phyloP scores from a whole-genome alignment of 73 alveolate genomes.

The Symbiodinium natans region DNA sequence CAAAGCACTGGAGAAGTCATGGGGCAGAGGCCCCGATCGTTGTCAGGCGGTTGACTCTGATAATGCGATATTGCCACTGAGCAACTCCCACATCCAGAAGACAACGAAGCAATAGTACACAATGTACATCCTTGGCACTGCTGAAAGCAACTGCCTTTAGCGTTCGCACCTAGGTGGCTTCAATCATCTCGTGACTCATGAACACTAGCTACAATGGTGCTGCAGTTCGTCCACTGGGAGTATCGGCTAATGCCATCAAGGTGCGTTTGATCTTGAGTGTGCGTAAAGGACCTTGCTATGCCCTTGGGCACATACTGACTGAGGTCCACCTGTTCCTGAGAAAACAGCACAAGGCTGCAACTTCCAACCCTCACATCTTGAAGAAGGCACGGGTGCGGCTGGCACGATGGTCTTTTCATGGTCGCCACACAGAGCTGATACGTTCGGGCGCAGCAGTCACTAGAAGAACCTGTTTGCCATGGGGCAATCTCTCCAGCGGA shows the following conservation, averaged over 20 bases:
- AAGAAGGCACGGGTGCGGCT: too few relatives aligned
- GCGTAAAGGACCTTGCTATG: conserved; percentile 30
- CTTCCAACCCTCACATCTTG: too few relatives aligned
- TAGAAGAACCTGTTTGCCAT: too few relatives aligned
- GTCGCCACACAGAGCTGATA: background rate
- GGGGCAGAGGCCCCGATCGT: background rate
- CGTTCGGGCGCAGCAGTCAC: background rate
- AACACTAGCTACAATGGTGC: too few relatives aligned
- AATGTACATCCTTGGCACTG: conserved; percentile 61
- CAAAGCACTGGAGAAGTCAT: too few relatives aligned
- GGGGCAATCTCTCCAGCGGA: conserved; percentile 37
- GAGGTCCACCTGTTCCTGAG: background rate
- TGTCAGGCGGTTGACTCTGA: background rate
- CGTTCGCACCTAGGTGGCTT: too few relatives aligned
- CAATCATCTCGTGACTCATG: too few relatives aligned
- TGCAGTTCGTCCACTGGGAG: too few relatives aligned
- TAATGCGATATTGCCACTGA: background rate
- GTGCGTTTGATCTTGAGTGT: conserved; percentile 24
- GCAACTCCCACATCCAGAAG: conserved; percentile 47
- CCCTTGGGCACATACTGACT: conserved; percentile 45
- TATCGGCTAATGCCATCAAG: background rate
- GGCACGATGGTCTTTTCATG: too few relatives aligned
- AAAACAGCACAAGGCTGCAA: too few relatives aligned
- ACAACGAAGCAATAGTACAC: conserved; percentile 9
- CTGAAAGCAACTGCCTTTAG: too few relatives aligned